Evolutionary conservation across 2,329 filamentous ascomycete genomes (phyloP).

Genomic region (Chalara sp.): DNA sequence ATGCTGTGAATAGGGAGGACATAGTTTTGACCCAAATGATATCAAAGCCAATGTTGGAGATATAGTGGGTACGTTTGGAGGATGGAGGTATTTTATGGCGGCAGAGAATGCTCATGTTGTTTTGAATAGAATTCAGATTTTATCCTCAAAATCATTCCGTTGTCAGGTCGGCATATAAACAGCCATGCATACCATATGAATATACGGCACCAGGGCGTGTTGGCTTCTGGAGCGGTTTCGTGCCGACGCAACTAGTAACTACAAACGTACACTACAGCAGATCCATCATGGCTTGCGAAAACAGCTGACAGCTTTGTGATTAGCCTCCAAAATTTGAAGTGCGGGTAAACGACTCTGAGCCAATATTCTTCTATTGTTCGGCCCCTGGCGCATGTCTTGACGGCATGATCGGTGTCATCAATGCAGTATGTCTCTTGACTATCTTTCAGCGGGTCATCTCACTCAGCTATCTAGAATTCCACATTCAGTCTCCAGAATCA

Average conservation of each 20-base stretch:
- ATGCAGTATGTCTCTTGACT: slow-evolving; percentile 43
- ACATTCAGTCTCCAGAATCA: slow-evolving; percentile 43
- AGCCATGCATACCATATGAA: slow-evolving; percentile 59
- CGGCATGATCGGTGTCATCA: slow-evolving; percentile 72
- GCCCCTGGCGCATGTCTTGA: slow-evolving; percentile 60
- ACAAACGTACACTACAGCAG: slow-evolving; percentile 27
- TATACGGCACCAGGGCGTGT: slow-evolving; percentile 39
- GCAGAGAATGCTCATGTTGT: slow-evolving; percentile 1
- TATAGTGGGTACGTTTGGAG: slow-evolving; percentile 31
- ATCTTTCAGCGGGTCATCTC: not conserved
- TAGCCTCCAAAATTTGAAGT: slow-evolving; percentile 34
- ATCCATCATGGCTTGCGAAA: no score
- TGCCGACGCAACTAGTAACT: slow-evolving; percentile 35
- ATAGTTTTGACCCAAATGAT: slow-evolving; percentile 30
- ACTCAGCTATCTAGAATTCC: slow-evolving; percentile 29
- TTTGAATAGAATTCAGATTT: slow-evolving; percentile 43
- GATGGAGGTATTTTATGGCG: not conserved
- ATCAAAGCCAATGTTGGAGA: slow-evolving; percentile 38
- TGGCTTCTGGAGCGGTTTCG: slow-evolving; percentile 48
- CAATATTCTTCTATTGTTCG: slow-evolving; percentile 65
- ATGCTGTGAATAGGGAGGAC: slow-evolving; percentile 12
- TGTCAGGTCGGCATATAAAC: slow-evolving; percentile 48
- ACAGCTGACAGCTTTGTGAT: not conserved
- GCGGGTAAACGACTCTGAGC: slow-evolving; percentile 52
- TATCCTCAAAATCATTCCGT: slow-evolving; percentile 59